Percentiles rank a stretch among this genome's conserved stretches.
Evolutionary conservation across 257 asterid genomes (phyloP).

Genomic region (Lavandula angustifolia): DNA sequence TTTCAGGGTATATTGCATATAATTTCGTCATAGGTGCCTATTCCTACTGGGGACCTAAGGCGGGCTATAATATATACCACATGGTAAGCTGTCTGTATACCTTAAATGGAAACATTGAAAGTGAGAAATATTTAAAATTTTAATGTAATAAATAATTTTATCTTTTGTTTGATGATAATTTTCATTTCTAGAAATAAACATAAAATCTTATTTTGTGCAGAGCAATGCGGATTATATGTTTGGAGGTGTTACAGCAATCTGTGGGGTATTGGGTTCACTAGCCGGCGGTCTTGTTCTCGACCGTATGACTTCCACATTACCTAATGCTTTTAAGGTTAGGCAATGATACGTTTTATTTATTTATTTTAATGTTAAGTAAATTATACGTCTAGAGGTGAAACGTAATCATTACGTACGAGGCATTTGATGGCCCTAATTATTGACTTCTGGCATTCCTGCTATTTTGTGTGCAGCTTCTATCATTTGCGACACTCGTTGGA

Average conservation of each 20-base stretch:
- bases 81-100: constrained; percentile 59
- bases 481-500: constrained; percentile 64
- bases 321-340: constrained; percentile 88
- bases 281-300: constrained; percentile 86
- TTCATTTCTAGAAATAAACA: constrained; percentile 8
- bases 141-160: neutral
- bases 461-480: constrained; percentile 64
- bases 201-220: constrained; percentile 43
- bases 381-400: constrained; percentile 4
- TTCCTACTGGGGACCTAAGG: constrained; percentile 99
- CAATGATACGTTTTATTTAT: too few species aligned
- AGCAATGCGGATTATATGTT: constrained; percentile 79
- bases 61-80: constrained; percentile 86
- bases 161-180: neutral
- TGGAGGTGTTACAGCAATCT: constrained; percentile 82
- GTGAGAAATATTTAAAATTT: neutral
- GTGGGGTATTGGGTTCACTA: constrained; percentile 89
- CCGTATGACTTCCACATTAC: constrained; percentile 64
- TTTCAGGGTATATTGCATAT: constrained; percentile 88
- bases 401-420: neutral
- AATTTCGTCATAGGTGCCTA: constrained; percentile 96
- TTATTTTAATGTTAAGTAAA: neutral
- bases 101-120: neutral
- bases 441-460: neutral
- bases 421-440: neutral